phyloP scores from a whole-genome alignment of 352 stramenopile genomes.

The Sclerospora graminicola region DNA sequence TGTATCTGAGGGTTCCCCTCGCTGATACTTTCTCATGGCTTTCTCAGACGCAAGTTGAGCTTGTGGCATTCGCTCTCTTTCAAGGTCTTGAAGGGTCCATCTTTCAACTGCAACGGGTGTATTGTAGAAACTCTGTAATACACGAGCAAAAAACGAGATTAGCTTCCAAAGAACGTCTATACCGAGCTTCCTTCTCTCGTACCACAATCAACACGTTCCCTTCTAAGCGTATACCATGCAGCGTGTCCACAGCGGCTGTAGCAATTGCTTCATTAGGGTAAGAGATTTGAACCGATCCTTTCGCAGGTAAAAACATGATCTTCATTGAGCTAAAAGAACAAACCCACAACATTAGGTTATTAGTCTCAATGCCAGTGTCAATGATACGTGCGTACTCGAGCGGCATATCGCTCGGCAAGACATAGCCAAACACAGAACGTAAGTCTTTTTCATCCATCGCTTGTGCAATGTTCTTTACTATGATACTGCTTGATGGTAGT shows the following conservation, averaged over 20 bases:
- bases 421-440: conserved; percentile 42
- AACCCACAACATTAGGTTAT: neutral
- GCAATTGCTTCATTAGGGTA: conserved; percentile 26
- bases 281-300: conserved; percentile 8
- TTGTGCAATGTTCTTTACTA: conserved; percentile 34
- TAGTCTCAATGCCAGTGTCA: neutral
- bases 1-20: conserved; percentile 35
- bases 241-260: conserved; percentile 24
- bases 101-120: neutral
- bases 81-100: conserved; percentile 20
- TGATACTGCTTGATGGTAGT: conserved; percentile 14
- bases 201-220: conserved; percentile 42
- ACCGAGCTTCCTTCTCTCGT: neutral
- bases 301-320: conserved; percentile 5
- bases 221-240: conserved; percentile 47
- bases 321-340: conserved; percentile 11
- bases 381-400: conserved; percentile 21
- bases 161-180: neutral
- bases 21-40: conserved; percentile 60
- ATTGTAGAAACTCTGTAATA: conserved; percentile 18
- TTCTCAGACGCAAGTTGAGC: conserved; percentile 28
- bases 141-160: neutral
- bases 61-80: conserved; percentile 14
- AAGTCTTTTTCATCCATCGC: conserved; percentile 44
- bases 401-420: conserved; percentile 25